Percentiles rank a stretch among this genome's conserved stretches.
Evolutionary conservation across 768 basidiomycete species (phyloP).

Genomic region (Pisolithus tinctorius): DNA sequence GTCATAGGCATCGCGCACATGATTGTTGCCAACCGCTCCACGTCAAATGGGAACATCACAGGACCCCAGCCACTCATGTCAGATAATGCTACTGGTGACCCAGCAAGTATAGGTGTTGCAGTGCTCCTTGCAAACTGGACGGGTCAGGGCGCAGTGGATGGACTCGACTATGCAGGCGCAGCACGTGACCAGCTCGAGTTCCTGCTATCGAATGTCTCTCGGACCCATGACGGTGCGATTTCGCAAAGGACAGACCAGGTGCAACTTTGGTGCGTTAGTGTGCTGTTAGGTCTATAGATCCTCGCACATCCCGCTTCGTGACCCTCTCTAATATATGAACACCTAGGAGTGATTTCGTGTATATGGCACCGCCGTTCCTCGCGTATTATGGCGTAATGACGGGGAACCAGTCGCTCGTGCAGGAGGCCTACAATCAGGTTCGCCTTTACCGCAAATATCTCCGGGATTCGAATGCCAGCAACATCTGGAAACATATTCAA

Average conservation of each 20-base stretch:
- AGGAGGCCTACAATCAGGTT: conserved; percentile 65
- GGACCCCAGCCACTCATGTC: conserved; percentile 54
- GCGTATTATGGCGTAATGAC: conserved; percentile 74
- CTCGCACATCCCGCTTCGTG: neutral
- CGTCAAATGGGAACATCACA: conserved; percentile 33
- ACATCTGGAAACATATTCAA: conserved; percentile 74
- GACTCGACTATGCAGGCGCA: conserved; percentile 53
- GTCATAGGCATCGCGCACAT: conserved; percentile 49
- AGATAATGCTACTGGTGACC: conserved; percentile 67
- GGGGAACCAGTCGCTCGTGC: conserved; percentile 49
- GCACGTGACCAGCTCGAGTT: conserved; percentile 62
- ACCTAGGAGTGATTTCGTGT: conserved; percentile 68
- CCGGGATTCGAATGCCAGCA: conserved; percentile 38
- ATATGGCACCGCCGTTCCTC: conserved; percentile 84
- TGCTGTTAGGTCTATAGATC: neutral
- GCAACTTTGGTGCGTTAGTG: conserved; percentile 54
- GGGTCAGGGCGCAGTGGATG: conserved; percentile 26
- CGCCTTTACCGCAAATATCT: conserved; percentile 65
- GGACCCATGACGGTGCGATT: conserved; percentile 69
- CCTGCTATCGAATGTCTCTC: conserved; percentile 50
- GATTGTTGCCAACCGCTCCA: conserved; percentile 42
- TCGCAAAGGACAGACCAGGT: conserved; percentile 66
- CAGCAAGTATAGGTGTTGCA: conserved; percentile 68
- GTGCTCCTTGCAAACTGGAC: conserved; percentile 62
- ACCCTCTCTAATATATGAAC: neutral